phyloP scores from a whole-genome alignment of 2,329 filamentous ascomycete species.

The Aspergillus sp. region DNA sequence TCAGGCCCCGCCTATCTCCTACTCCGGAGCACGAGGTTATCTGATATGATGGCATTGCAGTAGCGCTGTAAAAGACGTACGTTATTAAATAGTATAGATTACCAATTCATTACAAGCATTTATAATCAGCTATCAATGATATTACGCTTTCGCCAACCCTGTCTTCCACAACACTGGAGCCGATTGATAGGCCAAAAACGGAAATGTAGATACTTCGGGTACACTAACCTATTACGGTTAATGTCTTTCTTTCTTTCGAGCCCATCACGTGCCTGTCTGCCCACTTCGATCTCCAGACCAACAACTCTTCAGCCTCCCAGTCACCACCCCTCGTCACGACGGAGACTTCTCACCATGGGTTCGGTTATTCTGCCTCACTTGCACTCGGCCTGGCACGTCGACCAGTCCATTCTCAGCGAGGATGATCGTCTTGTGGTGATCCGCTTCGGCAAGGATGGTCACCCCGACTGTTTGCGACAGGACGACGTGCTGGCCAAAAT shows the following conservation, averaged over 20 bases:
- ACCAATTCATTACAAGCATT: neutral
- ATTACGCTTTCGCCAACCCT: too few species aligned
- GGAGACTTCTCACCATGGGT: slow-evolving; percentile 46
- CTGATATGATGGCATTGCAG: neutral
- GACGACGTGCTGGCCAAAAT: slow-evolving; percentile 95
- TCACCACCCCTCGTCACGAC: neutral
- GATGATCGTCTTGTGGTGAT: slow-evolving; percentile 79
- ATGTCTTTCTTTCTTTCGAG: too few species aligned
- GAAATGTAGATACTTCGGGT: too few species aligned
- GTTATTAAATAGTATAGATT: neutral
- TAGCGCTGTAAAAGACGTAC: too few species aligned
- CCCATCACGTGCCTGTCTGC: too few species aligned
- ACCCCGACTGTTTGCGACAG: slow-evolving; percentile 70
- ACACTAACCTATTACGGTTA: too few species aligned
- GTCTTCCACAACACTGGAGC: too few species aligned
- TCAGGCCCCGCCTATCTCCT: too few species aligned
- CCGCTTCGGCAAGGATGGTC: slow-evolving; percentile 80
- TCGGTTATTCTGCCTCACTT: slow-evolving; percentile 90
- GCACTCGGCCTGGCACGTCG: slow-evolving; percentile 90
- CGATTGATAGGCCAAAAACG: too few species aligned
- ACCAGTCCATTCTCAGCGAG: slow-evolving; percentile 86
- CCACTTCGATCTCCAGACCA: too few species aligned
- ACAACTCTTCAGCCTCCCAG: neutral
- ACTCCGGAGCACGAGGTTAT: neutral
- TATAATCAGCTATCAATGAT: neutral